phyloP scores from a whole-genome alignment of 2,329 filamentous ascomycete species.

The Ampelomyces quisqualis region DNA sequence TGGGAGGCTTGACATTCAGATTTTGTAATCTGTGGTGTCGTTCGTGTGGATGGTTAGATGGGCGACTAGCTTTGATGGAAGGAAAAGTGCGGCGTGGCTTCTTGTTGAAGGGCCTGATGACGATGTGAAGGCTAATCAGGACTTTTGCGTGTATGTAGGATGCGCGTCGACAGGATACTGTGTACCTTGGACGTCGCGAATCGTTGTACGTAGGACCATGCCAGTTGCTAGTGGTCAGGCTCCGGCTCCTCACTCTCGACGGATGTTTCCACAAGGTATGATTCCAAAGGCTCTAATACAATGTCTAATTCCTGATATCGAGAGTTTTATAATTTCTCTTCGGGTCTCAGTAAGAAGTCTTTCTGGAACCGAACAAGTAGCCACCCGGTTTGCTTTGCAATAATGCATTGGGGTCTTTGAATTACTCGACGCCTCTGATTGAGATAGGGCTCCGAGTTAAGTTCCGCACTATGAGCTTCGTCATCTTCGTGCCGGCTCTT shows the following conservation, averaged over 20 bases:
- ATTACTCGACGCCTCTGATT: conserved; percentile 72
- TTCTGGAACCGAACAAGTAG: conserved; percentile 37
- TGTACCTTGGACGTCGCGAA: conserved; percentile 62
- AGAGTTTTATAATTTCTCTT: conserved; percentile 65
- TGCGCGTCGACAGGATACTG: conserved; percentile 68
- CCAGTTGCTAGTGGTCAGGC: conserved; percentile 31
- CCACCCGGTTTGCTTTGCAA: conserved; percentile 34
- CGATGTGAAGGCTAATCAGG: conserved; percentile 42
- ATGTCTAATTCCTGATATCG: conserved; percentile 64
- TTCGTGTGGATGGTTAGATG: conserved; percentile 35
- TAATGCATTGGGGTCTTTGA: conserved; percentile 56
- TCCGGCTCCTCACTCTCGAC: too few species aligned
- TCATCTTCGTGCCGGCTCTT: too few species aligned
- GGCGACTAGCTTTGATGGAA: conserved; percentile 47
- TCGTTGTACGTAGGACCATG: conserved; percentile 71
- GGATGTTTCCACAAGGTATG: conserved; percentile 59
- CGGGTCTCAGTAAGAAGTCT: too few species aligned
- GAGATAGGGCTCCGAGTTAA: conserved; percentile 72
- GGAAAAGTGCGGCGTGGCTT: conserved; percentile 48
- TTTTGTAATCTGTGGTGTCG: conserved; percentile 57
- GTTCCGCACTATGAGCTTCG: conserved; percentile 85
- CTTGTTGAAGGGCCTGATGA: conserved; percentile 44
- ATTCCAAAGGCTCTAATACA: conserved; percentile 67
- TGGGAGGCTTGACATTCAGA: conserved; percentile 79
- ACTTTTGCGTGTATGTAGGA: conserved; percentile 57